Percentiles rank a stretch among this genome's conserved stretches.
These are phyloP conservation scores for Trichocladium antarcticum DNA, from an alignment of 495 filamentous ascomycete species.

Conservation along the genomic window DNA sequence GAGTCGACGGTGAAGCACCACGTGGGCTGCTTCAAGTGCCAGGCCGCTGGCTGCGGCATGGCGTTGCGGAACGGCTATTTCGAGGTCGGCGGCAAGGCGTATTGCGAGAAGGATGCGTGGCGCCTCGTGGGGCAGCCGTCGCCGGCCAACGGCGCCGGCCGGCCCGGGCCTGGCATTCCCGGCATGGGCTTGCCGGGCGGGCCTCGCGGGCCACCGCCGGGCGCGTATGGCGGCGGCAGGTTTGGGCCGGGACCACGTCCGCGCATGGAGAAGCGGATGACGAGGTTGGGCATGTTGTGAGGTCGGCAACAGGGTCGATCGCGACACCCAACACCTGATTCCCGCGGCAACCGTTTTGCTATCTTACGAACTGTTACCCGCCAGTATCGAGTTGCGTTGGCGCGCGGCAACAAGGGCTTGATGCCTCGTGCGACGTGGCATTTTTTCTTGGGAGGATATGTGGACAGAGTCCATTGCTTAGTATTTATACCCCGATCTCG, in stretches of 20 bases:
- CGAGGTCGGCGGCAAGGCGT: conserved; percentile 44
- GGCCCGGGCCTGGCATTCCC: conserved; percentile 9
- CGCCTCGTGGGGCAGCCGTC: conserved; percentile 35
- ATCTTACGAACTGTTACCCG: no score
- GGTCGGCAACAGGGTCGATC: no score
- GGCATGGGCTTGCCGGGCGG: conserved; percentile 4
- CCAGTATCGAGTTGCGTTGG: background rate
- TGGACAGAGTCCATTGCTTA: conserved; percentile 6
- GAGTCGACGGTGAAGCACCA: conserved; percentile 71
- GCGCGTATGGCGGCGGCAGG: background rate
- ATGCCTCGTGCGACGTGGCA: background rate
- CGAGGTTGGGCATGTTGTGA: conserved; percentile 78
- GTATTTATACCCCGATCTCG: background rate
- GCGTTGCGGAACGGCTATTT: conserved; percentile 55
- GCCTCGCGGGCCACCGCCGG: conserved; percentile 4
- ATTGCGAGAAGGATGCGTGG: conserved; percentile 80
- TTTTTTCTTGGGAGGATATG: background rate
- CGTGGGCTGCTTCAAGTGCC: conserved; percentile 74
- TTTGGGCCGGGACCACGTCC: conserved; percentile 17
- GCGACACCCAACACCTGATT: no score
- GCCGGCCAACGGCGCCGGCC: conserved; percentile 6
- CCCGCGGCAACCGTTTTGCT: no score
- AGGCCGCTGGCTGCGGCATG: conserved; percentile 47
- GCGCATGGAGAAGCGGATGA: conserved; percentile 66
- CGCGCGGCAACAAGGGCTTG: conserved; percentile 7